Base-by-base conservation (phyloP, 2,329 filamentous ascomycete species). In the Colletotrichum lupini region DNA sequence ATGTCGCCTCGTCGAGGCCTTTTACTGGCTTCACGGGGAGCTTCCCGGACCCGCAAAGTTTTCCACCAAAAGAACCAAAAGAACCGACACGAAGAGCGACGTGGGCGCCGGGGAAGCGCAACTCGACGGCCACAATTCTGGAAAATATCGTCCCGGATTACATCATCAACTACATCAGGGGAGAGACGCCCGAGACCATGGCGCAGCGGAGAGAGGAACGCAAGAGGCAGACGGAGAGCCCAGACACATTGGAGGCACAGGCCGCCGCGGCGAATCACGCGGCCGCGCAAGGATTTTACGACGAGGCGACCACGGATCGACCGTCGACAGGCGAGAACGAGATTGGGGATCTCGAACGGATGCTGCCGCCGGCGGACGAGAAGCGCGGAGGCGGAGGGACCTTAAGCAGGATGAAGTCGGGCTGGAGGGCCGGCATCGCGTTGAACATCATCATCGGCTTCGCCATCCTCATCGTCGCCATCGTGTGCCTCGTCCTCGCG, bases 101-200 rank as follows among this genome's bases (percentile, higher is more conserved):
- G 24, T 76, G 74, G 74, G 73, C 74, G 16, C 68, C 63, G 24
- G 73, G 69, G 28, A 75, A 75, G 60, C 74, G 69, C 11, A 70
- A 74, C 26, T 75, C 73, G n/a, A 68, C 74, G 9, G 46, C 53
- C 12, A 75, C 73, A 3, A 37, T 76, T 5, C 66, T 76, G 32
- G 74, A 76, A 32, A 84, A 85, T 67, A 82, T 89, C 37, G 83
- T 90, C 19, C 88, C 88, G 9, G 88, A 90, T 79, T 90, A 90
- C 75, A 85, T 90, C 53, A 82, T 88, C 74, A 86, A 88, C 78
- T 90, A 87, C 77, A 82, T 90, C 74, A 85, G 87, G 53, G 87
- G 87, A 58, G 88, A 89, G 79, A 89, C 87, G 2, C 87, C 88
- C 16, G 87, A 89, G 78, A 85, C 83, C 35, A 77, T 89, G 24